phyloP scores from a whole-genome alignment of 2,329 filamentous ascomycete genomes.

The Metarhizium robertsii region DNA sequence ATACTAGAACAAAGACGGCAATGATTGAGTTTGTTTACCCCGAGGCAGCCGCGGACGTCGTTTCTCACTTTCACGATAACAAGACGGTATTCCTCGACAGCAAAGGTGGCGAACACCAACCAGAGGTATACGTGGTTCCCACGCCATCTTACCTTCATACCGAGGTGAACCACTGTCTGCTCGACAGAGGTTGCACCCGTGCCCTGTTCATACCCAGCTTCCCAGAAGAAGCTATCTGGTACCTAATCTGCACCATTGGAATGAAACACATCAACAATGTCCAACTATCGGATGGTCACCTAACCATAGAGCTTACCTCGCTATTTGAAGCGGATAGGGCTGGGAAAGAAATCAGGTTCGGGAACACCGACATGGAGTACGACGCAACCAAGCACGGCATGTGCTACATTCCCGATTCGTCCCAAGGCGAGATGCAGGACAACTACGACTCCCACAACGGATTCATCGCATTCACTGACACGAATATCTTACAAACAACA shows the following conservation, averaged over 20 bases:
- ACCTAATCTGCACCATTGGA: slow-evolving; percentile 10
- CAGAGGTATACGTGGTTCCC: slow-evolving; percentile 6
- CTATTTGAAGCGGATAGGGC: slow-evolving; percentile 6
- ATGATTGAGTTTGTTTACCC: slow-evolving; percentile 13
- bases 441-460: background rate
- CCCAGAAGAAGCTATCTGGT: slow-evolving; percentile 13
- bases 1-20: slow-evolving; percentile 1
- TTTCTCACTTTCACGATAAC: background rate
- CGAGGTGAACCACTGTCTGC: background rate
- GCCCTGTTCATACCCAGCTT: slow-evolving; percentile 11
- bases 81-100: background rate
- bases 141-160: slow-evolving; percentile 6
- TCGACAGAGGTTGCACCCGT: slow-evolving; percentile 1
- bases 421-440: background rate
- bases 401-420: background rate
- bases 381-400: background rate
- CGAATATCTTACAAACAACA: background rate
- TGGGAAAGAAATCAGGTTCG: background rate
- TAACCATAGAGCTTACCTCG: slow-evolving; percentile 13
- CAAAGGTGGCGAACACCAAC: background rate
- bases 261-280: slow-evolving; percentile 4
- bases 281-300: background rate
- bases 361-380: background rate
- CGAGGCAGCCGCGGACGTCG: background rate
- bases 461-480: background rate